A percentile compares a stretch with the other conserved stretches of the same genome.
Evolutionary conservation across 768 basidiomycete species (phyloP).

Genomic region (Cytidiella melzeri): DNA sequence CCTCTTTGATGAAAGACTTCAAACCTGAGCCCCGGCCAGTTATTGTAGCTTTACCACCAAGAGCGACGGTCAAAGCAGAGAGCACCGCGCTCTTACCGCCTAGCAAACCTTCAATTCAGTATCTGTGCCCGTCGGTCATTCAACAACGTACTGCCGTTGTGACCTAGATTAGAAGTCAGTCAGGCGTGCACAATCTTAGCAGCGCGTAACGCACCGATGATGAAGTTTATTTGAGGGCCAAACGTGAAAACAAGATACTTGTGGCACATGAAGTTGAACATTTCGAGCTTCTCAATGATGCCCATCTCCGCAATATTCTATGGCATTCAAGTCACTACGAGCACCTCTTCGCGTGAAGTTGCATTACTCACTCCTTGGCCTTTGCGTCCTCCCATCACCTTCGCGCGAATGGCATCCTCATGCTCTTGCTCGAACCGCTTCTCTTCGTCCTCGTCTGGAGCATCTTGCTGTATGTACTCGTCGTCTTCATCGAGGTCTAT

Average conservation of each 20-base stretch:
- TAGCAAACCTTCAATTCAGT: conserved; percentile 24
- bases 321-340: not conserved
- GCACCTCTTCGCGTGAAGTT: not conserved
- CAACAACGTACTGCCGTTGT: conserved; percentile 78
- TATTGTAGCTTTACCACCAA: conserved; percentile 88
- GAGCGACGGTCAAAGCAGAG: conserved; percentile 86
- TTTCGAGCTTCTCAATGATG: conserved; percentile 79
- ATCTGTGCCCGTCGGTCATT: not conserved
- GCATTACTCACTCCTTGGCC: conserved; percentile 39
- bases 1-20: conserved; percentile 82
- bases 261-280: conserved; percentile 97
- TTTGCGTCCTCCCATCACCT: conserved; percentile 39
- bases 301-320: conserved; percentile 83
- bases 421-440: conserved; percentile 60
- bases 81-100: conserved; percentile 95
- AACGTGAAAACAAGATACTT: conserved; percentile 76
- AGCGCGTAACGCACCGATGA: conserved; percentile 59
- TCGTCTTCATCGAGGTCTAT: conserved; percentile 25
- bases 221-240: conserved; percentile 94
- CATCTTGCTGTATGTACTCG: conserved; percentile 19
- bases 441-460: conserved; percentile 48
- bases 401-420: conserved; percentile 48
- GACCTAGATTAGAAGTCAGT: conserved; percentile 41
- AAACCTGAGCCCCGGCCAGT: conserved; percentile 87
- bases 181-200: not conserved